Evolutionary conservation across 2,329 filamentous ascomycete species (phyloP), one percentile per base, ranked within the genome.

Genomic region (Paecilomyces formosus): DNA sequence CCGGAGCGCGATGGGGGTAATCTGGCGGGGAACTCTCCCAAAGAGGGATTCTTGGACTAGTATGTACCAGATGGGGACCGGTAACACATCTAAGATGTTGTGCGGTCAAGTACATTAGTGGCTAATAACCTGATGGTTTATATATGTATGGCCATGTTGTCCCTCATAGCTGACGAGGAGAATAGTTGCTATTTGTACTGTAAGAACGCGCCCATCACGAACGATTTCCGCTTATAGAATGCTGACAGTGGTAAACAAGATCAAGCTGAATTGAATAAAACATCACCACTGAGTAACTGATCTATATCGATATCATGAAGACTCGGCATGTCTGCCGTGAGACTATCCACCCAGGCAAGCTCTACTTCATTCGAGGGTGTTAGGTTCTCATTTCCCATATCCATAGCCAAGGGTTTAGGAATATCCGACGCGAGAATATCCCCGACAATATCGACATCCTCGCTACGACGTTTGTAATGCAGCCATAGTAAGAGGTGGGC

Each of bases 401-500:
- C 35, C 35, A 39, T n/a, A 5, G 35, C 35, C 35, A 39, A 15
- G 5, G 35, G 35, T 39, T 39, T 39, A 39, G 35, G 35, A 39
- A 39, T n/a, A 39, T 39, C 35, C 13, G n/a, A 39, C 12, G 35
- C 35, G 35, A 39, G 35, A 4, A 39, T n/a, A 39, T 39, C 35
- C n/a, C 35, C 35, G 7, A 39, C 35, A n/a, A 39, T 39, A 39
- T 39, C n/a, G 3, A 39, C 35, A 12, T 39, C 35, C n/a, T 39
- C 35, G 5, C 35, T 39, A n/a, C 35, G 35, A 39, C 35, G 35
- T 15, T 39, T 39, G n/a, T 82, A 79, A 49, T 84, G 81, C 51
- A 85, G 69, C 0, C 79, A 68, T 11, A 85, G 75, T 15, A 85
- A 74, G 24, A 84, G 67, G 12, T 80, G 81, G 0, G 83, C 82